Evolutionary conservation across 352 stramenopile genomes (phyloP).

Genomic region (Pythium sukuiense): DNA sequence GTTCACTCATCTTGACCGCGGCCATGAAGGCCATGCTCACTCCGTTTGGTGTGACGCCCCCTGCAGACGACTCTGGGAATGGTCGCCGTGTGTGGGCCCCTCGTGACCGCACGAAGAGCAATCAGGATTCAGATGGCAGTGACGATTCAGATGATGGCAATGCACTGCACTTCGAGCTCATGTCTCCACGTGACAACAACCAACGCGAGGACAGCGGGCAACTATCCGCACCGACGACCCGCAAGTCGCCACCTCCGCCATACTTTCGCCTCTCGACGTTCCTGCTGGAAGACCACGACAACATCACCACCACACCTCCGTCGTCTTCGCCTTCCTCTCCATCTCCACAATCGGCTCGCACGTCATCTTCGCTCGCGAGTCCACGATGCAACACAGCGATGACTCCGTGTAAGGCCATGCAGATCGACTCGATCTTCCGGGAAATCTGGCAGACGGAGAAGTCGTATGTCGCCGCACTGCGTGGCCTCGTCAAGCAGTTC

Average conservation of each 20-base stretch:
- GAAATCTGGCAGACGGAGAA: conserved; percentile 38
- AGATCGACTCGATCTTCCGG: conserved; percentile 32
- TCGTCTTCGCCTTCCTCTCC: conserved; percentile 1
- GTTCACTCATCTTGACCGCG: conserved; percentile 23
- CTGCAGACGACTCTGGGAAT: conserved; percentile 11
- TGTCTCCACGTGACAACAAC: conserved; percentile 10
- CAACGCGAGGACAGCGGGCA: conserved; percentile 1
- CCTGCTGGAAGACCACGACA: conserved; percentile 22
- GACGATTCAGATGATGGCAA: neutral
- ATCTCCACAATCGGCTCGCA: neutral
- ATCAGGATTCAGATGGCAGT: neutral
- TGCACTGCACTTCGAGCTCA: neutral
- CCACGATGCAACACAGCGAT: conserved; percentile 1
- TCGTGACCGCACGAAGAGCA: conserved; percentile 7
- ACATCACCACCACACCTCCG: conserved; percentile 1
- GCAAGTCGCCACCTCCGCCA: conserved; percentile 1
- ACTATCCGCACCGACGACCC: neutral
- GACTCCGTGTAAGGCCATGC: conserved; percentile 10
- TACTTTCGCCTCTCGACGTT: conserved; percentile 30
- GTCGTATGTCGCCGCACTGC: conserved; percentile 32
- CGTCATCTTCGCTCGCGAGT: neutral
- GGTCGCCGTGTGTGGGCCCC: neutral
- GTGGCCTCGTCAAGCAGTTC: conserved; percentile 32
- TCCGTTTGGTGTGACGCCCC: neutral
- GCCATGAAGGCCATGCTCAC: conserved; percentile 24